phyloP scores from a whole-genome alignment of 2,329 filamentous ascomycete genomes.

The Penicillium sp. region DNA sequence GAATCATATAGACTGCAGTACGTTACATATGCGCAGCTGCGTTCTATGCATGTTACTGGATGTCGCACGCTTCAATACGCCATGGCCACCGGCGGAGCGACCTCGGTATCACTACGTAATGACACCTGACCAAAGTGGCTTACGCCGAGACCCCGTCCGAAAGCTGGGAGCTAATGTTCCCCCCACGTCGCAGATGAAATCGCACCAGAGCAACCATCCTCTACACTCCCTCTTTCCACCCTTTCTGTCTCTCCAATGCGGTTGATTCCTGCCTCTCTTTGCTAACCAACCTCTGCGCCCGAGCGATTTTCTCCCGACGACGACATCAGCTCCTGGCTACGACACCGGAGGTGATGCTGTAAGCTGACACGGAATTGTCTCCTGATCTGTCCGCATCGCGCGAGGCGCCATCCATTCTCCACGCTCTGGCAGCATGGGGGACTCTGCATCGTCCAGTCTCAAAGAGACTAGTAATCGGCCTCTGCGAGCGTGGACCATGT shows the following conservation, averaged over 20 bases:
- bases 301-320: not conserved
- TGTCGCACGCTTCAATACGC: too few relatives aligned
- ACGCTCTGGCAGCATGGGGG: slow-evolving; percentile 27
- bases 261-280: not conserved
- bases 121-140: slow-evolving; percentile 3
- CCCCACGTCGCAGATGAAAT: slow-evolving; percentile 1
- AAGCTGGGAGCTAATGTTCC: not conserved
- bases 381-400: not conserved
- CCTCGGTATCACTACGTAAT: too few relatives aligned
- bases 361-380: not conserved
- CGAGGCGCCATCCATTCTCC: slow-evolving; percentile 3
- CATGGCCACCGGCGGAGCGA: too few relatives aligned
- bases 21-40: too few relatives aligned
- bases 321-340: not conserved
- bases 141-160: not conserved
- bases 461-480: slow-evolving; percentile 25
- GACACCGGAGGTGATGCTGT: slow-evolving; percentile 1
- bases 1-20: too few relatives aligned
- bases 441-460: slow-evolving; percentile 30
- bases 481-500: slow-evolving; percentile 34
- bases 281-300: not conserved
- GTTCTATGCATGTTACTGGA: too few relatives aligned
- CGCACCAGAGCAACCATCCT: not conserved
- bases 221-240: not conserved
- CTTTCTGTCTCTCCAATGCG: not conserved